Evolutionary conservation across 2,329 filamentous ascomycete genomes (phyloP).

Genomic region (Exutisphaerella laricina): DNA sequence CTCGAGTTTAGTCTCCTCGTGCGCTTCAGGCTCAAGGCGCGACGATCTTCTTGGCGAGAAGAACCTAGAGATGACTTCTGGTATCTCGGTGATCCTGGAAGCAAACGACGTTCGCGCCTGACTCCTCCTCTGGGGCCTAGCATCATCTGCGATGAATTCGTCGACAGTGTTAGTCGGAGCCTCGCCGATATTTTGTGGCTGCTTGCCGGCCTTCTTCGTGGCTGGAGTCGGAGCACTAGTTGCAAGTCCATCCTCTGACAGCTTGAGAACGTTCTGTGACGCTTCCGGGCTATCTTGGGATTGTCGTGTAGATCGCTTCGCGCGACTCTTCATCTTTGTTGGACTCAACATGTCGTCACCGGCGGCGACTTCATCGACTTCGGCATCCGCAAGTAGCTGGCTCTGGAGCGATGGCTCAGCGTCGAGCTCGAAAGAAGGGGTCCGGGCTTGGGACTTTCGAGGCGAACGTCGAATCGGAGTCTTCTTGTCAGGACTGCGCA

Average conservation of each 20-base stretch:
- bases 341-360: background rate
- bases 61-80: slow-evolving; percentile 34
- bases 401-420: background rate
- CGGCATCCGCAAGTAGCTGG: background rate
- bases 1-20: slow-evolving; percentile 3
- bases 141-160: no score
- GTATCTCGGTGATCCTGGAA: slow-evolving; percentile 29
- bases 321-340: background rate
- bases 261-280: no score
- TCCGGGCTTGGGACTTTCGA: slow-evolving; percentile 11
- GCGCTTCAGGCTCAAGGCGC: slow-evolving; percentile 7
- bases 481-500: slow-evolving; percentile 9
- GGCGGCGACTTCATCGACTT: background rate
- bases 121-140: slow-evolving; percentile 9
- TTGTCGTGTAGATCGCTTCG: background rate
- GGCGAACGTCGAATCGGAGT: slow-evolving; percentile 9
- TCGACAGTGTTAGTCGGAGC: no score
- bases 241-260: no score
- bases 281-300: background rate
- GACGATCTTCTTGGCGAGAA: slow-evolving; percentile 31
- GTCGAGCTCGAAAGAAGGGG: slow-evolving; percentile 1
- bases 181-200: no score
- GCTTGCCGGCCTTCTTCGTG: no score
- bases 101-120: slow-evolving; percentile 25
- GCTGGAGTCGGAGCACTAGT: no score